A percentile compares a stretch with the other conserved stretches of the same genome.
Conservation (phyloP, 1,284 basidiomycete genomes). For the Microstroma glucosiphilum region DNA sequence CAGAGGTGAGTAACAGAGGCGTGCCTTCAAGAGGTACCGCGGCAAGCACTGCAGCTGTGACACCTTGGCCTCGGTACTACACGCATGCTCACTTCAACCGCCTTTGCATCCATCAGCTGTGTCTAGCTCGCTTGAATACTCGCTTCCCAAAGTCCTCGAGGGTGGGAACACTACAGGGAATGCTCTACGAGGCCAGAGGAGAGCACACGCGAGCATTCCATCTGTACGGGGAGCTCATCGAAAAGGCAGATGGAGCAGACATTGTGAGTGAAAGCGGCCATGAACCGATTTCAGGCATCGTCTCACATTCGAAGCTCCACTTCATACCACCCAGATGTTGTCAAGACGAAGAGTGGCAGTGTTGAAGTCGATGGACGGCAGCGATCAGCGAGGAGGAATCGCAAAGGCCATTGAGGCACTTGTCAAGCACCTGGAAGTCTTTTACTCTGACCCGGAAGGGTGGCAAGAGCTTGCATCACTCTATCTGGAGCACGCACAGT, state of each 20-base stretch:
- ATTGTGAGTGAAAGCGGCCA: constrained; percentile 58
- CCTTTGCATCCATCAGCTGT: constrained; percentile 54
- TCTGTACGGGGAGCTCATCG: constrained; percentile 66
- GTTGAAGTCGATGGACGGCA: constrained; percentile 22
- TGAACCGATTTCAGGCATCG: not conserved
- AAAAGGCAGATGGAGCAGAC: constrained; percentile 64
- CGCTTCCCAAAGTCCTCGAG: constrained; percentile 78
- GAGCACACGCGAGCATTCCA: constrained; percentile 56
- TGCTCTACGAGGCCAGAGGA: constrained; percentile 71
- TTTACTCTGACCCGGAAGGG: constrained; percentile 83
- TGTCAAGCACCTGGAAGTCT: constrained; percentile 75
- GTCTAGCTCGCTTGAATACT: constrained; percentile 62
- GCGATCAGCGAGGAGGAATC: constrained; percentile 12
- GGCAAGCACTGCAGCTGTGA: constrained; percentile 9
- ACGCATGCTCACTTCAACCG: not conserved
- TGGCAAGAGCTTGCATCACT: constrained; percentile 91
- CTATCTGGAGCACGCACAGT: constrained; percentile 61
- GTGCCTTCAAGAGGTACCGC: not conserved
- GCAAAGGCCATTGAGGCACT: constrained; percentile 68
- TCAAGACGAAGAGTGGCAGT: constrained; percentile 80
- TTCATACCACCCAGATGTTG: constrained; percentile 57
- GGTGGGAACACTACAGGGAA: constrained; percentile 74
- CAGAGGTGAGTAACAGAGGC: constrained; percentile 62
- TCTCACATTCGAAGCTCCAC: not conserved
- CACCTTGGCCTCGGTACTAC: not conserved